phyloP scores from a whole-genome alignment of 1,139 yeast species.

The Pichia sp. region DNA sequence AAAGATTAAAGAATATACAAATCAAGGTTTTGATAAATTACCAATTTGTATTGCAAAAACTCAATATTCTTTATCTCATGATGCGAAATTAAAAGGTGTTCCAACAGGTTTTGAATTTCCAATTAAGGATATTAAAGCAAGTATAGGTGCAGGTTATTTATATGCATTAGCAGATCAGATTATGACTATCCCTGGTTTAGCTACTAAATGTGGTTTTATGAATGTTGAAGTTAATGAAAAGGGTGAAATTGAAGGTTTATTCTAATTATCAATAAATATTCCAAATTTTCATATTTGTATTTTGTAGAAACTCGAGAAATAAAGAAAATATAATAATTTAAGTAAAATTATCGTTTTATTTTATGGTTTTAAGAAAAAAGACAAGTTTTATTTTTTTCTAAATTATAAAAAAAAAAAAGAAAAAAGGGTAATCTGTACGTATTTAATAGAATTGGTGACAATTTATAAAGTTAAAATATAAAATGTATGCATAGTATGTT shows the following conservation, averaged over 20 bases:
- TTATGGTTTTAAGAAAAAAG: too few relatives aligned
- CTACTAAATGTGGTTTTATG: conserved; percentile 96
- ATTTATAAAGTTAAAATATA: too few relatives aligned
- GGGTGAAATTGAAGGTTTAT: conserved; percentile 93
- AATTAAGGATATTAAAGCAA: conserved; percentile 87
- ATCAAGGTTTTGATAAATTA: conserved; percentile 85
- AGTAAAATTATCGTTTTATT: too few relatives aligned
- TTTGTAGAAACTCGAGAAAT: too few relatives aligned
- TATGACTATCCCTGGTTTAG: conserved; percentile 95
- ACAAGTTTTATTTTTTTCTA: too few relatives aligned
- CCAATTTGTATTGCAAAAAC: conserved; percentile 98
- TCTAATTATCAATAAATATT: conserved; percentile 39
- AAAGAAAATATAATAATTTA: too few relatives aligned
- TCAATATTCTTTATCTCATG: conserved; percentile 93
- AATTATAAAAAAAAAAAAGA: not conserved
- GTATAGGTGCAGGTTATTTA: conserved; percentile 94
- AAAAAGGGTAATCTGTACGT: not conserved
- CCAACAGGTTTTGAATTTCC: conserved; percentile 95
- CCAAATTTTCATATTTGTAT: not conserved
- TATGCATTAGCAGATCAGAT: conserved; percentile 97
- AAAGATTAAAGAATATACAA: conserved; percentile 77
- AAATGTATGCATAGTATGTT: too few relatives aligned
- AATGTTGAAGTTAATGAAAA: conserved; percentile 90
- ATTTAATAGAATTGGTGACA: too few relatives aligned
- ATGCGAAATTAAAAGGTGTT: conserved; percentile 88